Conservation (phyloP, 2,329 filamentous ascomycete species). For the Metarhizium humberi region DNA sequence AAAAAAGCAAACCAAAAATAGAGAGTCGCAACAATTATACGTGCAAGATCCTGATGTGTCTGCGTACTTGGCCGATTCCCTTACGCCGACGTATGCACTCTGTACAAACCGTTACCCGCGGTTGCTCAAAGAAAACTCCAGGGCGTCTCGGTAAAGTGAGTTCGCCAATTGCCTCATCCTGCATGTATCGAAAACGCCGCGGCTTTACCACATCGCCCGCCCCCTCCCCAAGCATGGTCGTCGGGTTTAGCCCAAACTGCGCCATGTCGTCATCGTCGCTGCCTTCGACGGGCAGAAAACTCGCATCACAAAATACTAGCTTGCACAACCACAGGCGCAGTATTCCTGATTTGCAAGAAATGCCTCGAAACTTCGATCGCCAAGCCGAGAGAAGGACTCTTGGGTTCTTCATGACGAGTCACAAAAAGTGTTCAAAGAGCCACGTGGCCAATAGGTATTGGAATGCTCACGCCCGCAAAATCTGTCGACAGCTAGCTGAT, state of each 20-base stretch:
- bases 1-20: not conserved
- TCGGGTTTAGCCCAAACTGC: not conserved
- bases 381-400: too few relatives aligned
- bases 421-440: too few relatives aligned
- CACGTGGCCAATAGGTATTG: not conserved
- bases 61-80: not conserved
- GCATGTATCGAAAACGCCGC: not conserved
- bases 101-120: not conserved
- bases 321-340: too few relatives aligned
- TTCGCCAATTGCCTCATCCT: not conserved
- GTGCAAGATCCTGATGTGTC: not conserved
- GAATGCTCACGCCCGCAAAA: not conserved
- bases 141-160: not conserved
- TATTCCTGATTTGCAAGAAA: too few relatives aligned
- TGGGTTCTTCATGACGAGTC: too few relatives aligned
- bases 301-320: too few relatives aligned
- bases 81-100: not conserved
- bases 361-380: too few relatives aligned
- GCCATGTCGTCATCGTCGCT: not conserved
- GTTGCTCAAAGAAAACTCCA: not conserved
- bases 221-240: too few relatives aligned
- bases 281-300: too few relatives aligned
- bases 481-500: constrained; percentile 43
- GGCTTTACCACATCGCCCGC: not conserved
- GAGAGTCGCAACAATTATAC: not conserved